Evolutionary conservation across 2,329 filamentous ascomycete genomes (phyloP), one percentile per base, ranked within the genome.

Genomic region (Daldinia eschscholtzii): DNA sequence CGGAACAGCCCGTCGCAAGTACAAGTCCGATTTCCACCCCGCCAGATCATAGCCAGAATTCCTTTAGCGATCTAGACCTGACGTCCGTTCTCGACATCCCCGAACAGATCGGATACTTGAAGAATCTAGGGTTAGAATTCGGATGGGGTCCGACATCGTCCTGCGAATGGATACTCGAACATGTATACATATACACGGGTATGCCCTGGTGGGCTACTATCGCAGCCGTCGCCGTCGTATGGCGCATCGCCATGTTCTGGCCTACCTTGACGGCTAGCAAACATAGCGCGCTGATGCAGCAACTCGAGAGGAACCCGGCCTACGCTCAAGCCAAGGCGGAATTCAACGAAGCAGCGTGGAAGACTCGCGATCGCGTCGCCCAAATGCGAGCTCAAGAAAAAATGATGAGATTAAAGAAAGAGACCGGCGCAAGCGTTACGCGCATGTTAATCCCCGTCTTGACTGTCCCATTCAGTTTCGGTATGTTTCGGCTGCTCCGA

Each of bases 201-300:
- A 81, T 93, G 62, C 93, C 93, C 12, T 98, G 96, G 96, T 94
- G 92, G 85, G 89, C 83, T 1, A 88, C 92, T 67, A 92, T 98
- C 74, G 80, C 91, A 50, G 80, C 85, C 4, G 87, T 91, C 0
- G 90, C 91, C 37, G 37, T 94, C 1, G 65, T 89, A 6, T 81
- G 94, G 67, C 92, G 95, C 68, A 65, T 85, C 7, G 76, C 83
- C 55, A 84, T 96, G 72, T 84, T 95, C 75, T 89, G 91, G 67
- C 87, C 92, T 13, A 89, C 88, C 72, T 77, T 93, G 26, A 78
- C 81, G 39, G 86, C 88, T 15, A 86, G 89, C 48, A 89, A 93
- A 75, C 86, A 87, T 60, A 80, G 83, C 41, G 89, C 91, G 23
- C 87, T 86, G 68, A 83, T 93, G 79, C 83, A 88, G 60, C 83